phyloP scores from a whole-genome alignment of 352 stramenopile genomes.

The Globisporangium irregulare region DNA sequence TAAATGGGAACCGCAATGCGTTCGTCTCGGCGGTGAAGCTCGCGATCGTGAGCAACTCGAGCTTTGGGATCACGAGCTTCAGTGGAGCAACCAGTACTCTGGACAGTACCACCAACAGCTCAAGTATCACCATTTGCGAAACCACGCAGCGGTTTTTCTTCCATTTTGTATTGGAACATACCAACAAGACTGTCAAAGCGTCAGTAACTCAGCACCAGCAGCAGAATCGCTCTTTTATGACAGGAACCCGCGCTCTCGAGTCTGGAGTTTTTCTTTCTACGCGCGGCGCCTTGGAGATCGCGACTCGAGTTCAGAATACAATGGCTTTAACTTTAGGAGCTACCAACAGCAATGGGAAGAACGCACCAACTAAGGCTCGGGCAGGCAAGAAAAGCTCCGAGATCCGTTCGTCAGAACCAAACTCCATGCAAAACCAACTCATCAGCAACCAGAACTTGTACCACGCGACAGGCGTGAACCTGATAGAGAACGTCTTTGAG shows the following conservation, averaged over 20 bases:
- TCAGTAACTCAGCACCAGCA: background rate
- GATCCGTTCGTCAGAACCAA: background rate
- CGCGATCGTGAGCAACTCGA: conserved; percentile 31
- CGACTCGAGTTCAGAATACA: conserved; percentile 1
- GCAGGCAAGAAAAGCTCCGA: background rate
- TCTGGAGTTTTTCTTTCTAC: conserved; percentile 31
- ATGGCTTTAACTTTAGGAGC: background rate
- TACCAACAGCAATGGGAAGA: background rate
- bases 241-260: conserved; percentile 16
- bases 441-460: background rate
- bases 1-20: conserved; percentile 27
- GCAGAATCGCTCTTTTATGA: conserved; percentile 31
- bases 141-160: conserved; percentile 39
- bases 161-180: conserved; percentile 25
- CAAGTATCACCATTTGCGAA: conserved; percentile 11
- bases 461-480: background rate
- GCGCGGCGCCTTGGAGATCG: conserved; percentile 25
- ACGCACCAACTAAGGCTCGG: background rate
- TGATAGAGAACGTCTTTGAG: background rate
- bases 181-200: background rate
- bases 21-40: conserved; percentile 48
- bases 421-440: background rate
- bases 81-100: background rate
- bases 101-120: background rate
- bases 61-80: conserved; percentile 29